Evolutionary conservation across 169 alveolate species (phyloP), one percentile per base, ranked within the genome.

Genomic region (Plasmodium inui): DNA sequence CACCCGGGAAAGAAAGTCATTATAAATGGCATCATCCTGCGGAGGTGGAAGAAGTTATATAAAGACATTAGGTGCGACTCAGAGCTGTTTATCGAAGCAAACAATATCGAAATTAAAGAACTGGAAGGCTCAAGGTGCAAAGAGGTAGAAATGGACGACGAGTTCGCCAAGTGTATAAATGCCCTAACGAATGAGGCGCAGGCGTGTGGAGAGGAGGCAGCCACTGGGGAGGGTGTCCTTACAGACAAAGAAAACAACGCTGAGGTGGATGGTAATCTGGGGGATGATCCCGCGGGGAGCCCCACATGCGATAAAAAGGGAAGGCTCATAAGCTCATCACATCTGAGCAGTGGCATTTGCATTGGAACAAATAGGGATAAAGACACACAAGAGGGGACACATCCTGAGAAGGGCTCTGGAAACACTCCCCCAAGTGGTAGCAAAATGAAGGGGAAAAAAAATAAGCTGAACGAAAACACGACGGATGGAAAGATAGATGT

Each of bases 1-100:
- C 76, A 89, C 73, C 97, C 97, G 32, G 97, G 97, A 9, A 96
- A 96, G 82, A 96, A 85, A 5, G 95, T 96, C 1, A 95, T 94
- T 67, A 86, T 96, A 32, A 78, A 86, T 46, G 97, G 94, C 22
- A 92, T 96, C 3, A 93, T 96, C 14, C 73, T 83, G 34, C 67
- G 96, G 26, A 80, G 97, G 37, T 96, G 96, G 96, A 84, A 76
- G 26, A 92, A 74, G 30, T 79, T 96, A 28, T 92, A 93, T 12
- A 76, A 44, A 57, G 97, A 96, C 55, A 89, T 82, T 46, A 92
- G 96, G 76, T 96, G 97, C 83, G 96, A 93, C 19, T 22, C 96
- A 6, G 96, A 96, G 57, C 57, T 96, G 28, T 96, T 96, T 44
- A 46, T 96, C 57, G 97, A 96, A 61, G 97, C 96, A 4, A 93